Evolutionary conservation across 1,139 yeast species (phyloP), one percentile per base, ranked within the genome.

Genomic region (Yamadazyma aaseri): DNA sequence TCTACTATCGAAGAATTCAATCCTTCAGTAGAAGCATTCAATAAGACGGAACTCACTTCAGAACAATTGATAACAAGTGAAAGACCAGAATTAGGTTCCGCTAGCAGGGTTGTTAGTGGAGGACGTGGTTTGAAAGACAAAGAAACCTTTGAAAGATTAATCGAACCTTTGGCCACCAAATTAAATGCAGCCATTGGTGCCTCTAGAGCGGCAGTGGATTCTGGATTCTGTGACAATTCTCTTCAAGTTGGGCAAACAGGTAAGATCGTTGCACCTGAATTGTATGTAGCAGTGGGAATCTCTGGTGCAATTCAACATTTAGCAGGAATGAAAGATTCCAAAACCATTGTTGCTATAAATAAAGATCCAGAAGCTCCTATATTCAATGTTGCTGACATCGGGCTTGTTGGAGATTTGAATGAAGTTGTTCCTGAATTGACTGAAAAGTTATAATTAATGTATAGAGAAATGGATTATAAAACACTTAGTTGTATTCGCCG

Each of bases 221-320:
- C 95, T 30, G 97, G 97, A 0, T 89, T 78, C 59, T 90, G 96
- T 54, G 97, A 92, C 57, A 92, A 92, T 64, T 89, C 97, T n/a
- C 74, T 92, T 48, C 98, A 92, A 65, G 92, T 92, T 41, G 98
- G 98, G 35, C 98, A 92, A 66, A 92, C 98, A 9, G 98, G 98
- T 53, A 92, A 92, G 59, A 90, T 90, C 36, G 95, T 92, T 32
- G 97, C 98, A 3, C 98, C 98, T 12, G 96, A 90, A 27, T 74
- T 90, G 49, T 92, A 92, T 58, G 62, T 92, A 37, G 97, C 97
- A 3, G 81, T 90, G 28, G 98, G 98, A 45, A 79, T 92, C 39
- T 86, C 96, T 18, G 98, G 98, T 42, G 98, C 98, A 28, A 92
- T 92, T 51, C 98, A 92, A 64, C 97, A 92, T 64, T 71, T 92